Base-by-base conservation (phyloP, 768 basidiomycete species). In the Cystofilobasidium ferigula region DNA sequence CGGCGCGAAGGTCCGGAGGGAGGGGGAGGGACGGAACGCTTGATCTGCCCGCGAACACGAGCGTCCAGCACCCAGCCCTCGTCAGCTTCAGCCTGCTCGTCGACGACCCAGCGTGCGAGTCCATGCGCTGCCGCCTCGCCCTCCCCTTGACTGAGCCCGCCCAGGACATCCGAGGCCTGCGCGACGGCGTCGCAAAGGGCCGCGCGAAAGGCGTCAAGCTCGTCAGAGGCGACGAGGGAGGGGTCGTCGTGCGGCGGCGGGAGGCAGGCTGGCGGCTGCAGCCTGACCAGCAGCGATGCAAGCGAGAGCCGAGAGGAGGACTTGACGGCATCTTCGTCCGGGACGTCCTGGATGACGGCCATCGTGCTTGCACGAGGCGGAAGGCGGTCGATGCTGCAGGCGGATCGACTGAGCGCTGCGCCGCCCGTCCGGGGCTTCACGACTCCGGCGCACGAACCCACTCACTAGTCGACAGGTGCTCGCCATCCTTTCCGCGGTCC, bases 181-280 rank as follows among this genome's bases (percentile, higher is more conserved):
- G 18, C 28, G 30, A 54, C 51, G 7, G 51, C 30, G 1, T 5
- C 28, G 28, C 32, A 26, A 6, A 54, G 13, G 30, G 12, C 28
- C 14, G 30, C 26, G 3, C 51, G 51, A 26, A 26, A 54, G 30
- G 16, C 30, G 30, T 54, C 51, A 28, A 54, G 26, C 6, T 14
- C 51, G 30, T 12, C 51, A 2, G 8, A 8, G 28, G 51, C 28
- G 51, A 54, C 51, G 51, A 54, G 20, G 13, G 26, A 4, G 7
- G 28, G 51, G 51, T 54, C 51, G 30, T 54, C 51, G 28, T 54
- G 51, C 26, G 51, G 51, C 28, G 51, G 51, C 51, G 51, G 51
- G 7, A 54, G 28, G 28, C 8, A 22, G 1, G 26, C 5, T 28
- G 51, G 51, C 28, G 51, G 51, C 30, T 54, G 51, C 10, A 54